A percentile compares a stretch with the other conserved stretches of the same genome.
These are phyloP conservation scores for Neoboletus brunneissimus DNA, from an alignment of 768 basidiomycete genomes.

Conservation along the genomic window DNA sequence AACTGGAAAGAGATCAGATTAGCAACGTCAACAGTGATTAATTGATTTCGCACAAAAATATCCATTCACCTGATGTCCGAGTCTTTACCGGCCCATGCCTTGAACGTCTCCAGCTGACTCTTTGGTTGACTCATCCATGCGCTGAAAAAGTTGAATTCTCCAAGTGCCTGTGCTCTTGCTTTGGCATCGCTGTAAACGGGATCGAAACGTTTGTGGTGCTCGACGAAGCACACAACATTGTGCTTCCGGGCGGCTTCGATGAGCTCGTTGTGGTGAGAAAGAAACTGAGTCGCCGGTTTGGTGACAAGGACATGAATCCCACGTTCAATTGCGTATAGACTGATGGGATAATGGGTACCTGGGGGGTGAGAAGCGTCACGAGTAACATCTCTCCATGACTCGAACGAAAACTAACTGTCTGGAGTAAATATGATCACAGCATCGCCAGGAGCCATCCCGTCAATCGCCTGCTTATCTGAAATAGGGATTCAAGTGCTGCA, in stretches of 20 bases:
- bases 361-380: not conserved
- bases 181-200: constrained; percentile 92
- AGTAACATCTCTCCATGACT: not conserved
- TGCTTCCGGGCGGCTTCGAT: constrained; percentile 75
- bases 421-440: constrained; percentile 95
- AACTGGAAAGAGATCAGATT: constrained; percentile 42
- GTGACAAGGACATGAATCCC: constrained; percentile 89
- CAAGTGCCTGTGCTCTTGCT: constrained; percentile 68
- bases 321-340: constrained; percentile 80
- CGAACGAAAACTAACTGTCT: constrained; percentile 55
- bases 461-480: constrained; percentile 82
- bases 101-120: constrained; percentile 91
- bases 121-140: constrained; percentile 99
- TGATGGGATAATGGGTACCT: constrained; percentile 85
- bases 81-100: constrained; percentile 92
- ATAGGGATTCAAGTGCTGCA: not conserved
- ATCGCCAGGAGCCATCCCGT: constrained; percentile 72
- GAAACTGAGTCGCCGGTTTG: constrained; percentile 86
- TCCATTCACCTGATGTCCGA: constrained; percentile 75
- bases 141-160: constrained; percentile 94
- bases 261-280: constrained; percentile 78
- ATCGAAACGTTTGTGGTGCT: constrained; percentile 91
- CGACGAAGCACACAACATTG: constrained; percentile 88
- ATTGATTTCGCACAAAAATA: not conserved
- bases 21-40: not conserved